A percentile compares a stretch with the other conserved stretches of the same genome.
Conservation (phyloP, 2,329 filamentous ascomycete genomes). For the Dichotomopilus funicola region DNA sequence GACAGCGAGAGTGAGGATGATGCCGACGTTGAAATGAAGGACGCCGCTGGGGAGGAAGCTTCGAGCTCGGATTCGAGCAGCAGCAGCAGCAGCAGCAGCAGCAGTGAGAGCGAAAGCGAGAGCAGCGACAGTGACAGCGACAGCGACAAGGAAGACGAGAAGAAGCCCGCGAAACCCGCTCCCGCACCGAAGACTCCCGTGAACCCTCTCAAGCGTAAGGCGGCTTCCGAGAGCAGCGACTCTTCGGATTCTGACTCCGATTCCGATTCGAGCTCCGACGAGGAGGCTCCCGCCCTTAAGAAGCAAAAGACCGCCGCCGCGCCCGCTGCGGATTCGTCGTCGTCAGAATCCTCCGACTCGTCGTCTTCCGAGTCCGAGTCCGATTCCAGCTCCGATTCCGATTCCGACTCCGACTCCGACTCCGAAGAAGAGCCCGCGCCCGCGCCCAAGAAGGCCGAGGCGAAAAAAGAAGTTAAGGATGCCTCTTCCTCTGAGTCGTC, state of each 20-base stretch:
- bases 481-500: constrained; percentile 16
- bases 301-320: constrained; percentile 38
- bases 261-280: constrained; percentile 38
- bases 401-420: constrained; percentile 19
- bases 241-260: constrained; percentile 29
- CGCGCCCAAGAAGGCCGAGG: constrained; percentile 45
- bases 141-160: constrained; percentile 28
- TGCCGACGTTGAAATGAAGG: constrained; percentile 42
- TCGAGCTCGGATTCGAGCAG: constrained; percentile 30
- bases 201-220: constrained; percentile 51
- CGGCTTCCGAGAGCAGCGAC: constrained; percentile 35
- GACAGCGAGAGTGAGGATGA: constrained; percentile 30
- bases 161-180: constrained; percentile 22
- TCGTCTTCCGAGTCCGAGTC: constrained; percentile 16
- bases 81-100: constrained; percentile 20
- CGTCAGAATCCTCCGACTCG: constrained; percentile 29
- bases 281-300: constrained; percentile 44
- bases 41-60: constrained; percentile 29
- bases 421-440: constrained; percentile 26
- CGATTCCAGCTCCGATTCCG: constrained; percentile 26
- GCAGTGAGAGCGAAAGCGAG: constrained; percentile 26
- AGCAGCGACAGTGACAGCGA: constrained; percentile 20
- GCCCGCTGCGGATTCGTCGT: constrained; percentile 37
- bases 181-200: constrained; percentile 23
- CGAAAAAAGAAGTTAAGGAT: constrained; percentile 13